Evolutionary conservation across 1,139 yeast species (phyloP), one percentile per base, ranked within the genome.

Genomic region (Yamadazyma dendronema): DNA sequence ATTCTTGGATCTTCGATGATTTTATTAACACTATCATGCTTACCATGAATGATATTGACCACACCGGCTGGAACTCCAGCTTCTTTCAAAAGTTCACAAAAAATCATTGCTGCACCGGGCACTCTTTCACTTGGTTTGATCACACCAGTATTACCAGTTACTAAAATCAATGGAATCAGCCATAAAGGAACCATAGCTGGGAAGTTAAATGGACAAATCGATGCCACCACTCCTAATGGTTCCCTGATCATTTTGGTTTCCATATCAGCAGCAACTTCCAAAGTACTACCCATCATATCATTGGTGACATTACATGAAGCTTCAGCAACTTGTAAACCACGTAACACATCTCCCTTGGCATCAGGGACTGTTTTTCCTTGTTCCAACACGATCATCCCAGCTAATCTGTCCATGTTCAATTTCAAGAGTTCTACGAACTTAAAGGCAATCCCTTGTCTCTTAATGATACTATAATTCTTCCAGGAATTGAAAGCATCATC

Each of bases 151-250:
- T 84, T 84, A 50, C 94, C 94, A 17, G 90, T 83, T 42, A 81
- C 90, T 46, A 84, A 72, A 31, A 80, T 71, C 55, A 84, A 74
- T 13, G 94, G 94, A 43, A 84, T 72, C 23, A 89, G 79, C 94
- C 94, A 84, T 50, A 84, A 68, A 26, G 94, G 94, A 42, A 84
- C 86, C 92, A 84, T 84, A 31, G 89, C 92, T 21, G 92, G 92
- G 74, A 84, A 82, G 64, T 82, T 82, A 62, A 79, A 79, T n/a
- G 88, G 88, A 51, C 83, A 77, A 48, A 81, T 81, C 17, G 86
- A 81, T 6, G 82, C 86, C 42, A 80, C 74, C 15, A 81, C 84
- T 14, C 87, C 87, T 42, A 72, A 59, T 22, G 78, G 78, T 52
- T 73, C 78, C 50, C 92, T 75, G 50, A 81, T 71, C 79, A 84